Percentiles rank a stretch among this genome's conserved stretches.
Conservation (phyloP, 805 yeast genomes). For the Jamesozyma gamospora region DNA sequence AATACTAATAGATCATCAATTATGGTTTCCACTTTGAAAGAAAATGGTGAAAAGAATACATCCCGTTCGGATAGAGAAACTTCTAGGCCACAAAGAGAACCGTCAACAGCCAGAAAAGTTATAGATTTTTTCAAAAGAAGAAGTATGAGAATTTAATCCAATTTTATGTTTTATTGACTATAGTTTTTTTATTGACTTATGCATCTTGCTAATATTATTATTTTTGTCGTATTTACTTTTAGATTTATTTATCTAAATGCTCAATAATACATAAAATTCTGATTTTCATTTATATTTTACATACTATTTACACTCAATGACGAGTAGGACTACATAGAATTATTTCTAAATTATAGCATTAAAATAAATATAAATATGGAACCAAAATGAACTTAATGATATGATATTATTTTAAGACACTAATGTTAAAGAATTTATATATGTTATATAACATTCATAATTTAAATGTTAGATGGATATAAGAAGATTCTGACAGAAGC, state of each 20-base stretch:
- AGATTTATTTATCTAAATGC: too few species aligned
- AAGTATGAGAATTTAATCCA: constrained; percentile 30
- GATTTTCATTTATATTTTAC: too few species aligned
- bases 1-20: constrained; percentile 4
- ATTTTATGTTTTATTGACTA: too few species aligned
- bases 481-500: constrained; percentile 99
- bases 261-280: too few species aligned
- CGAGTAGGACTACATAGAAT: too few species aligned
- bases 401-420: not conserved
- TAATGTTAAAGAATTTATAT: constrained; percentile 4
- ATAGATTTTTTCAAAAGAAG: constrained; percentile 72
- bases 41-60: not conserved
- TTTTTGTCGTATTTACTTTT: too few species aligned
- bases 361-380: too few species aligned
- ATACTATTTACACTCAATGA: too few species aligned
- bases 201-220: too few species aligned
- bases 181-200: too few species aligned
- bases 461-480: constrained; percentile 98
- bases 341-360: too few species aligned
- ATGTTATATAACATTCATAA: constrained; percentile 19
- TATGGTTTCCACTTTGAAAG: constrained; percentile 4
- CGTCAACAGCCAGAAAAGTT: constrained; percentile 64
- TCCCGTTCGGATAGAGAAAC: not conserved
- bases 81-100: not conserved
- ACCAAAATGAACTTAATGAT: too few species aligned